Conservation (phyloP, 2,329 filamentous ascomycete genomes). For the Xylariaceae sp. region DNA sequence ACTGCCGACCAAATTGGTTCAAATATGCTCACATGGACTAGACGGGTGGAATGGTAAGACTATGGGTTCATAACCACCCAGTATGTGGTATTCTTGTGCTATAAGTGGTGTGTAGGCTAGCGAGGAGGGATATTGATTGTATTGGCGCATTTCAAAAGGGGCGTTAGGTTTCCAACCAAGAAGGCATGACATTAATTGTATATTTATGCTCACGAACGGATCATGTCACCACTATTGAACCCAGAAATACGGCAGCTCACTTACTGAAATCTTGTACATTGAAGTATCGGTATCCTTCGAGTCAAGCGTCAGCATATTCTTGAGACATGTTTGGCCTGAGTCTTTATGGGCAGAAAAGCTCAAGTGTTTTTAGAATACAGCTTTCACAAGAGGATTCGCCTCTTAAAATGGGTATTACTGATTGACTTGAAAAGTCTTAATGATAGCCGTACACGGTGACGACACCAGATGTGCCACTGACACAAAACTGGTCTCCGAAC, state of each 20-base stretch:
- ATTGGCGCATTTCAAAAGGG: slow-evolving; percentile 21
- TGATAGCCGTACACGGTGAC: slow-evolving; percentile 58
- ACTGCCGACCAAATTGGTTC: slow-evolving; percentile 96
- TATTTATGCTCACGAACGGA: slow-evolving; percentile 15
- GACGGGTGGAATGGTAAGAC: slow-evolving; percentile 17
- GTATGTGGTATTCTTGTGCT: slow-evolving; percentile 22
- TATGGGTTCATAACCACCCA: slow-evolving; percentile 15
- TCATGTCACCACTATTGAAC: slow-evolving; percentile 14
- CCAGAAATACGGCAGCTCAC: slow-evolving; percentile 1
- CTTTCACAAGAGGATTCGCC: too few relatives aligned
- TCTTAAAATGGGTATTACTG: too few relatives aligned
- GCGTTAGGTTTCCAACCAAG: slow-evolving; percentile 13
- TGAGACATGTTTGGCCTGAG: neutral
- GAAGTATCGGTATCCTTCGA: slow-evolving; percentile 1
- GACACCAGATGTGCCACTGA: slow-evolving; percentile 60
- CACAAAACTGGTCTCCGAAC: slow-evolving; percentile 62
- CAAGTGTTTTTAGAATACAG: too few relatives aligned
- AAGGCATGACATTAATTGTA: slow-evolving; percentile 20
- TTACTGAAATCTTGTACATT: neutral
- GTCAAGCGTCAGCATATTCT: neutral
- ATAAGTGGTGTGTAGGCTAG: slow-evolving; percentile 7
- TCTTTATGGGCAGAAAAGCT: too few relatives aligned
- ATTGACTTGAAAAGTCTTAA: too few relatives aligned
- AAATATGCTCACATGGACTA: slow-evolving; percentile 83
- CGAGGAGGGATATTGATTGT: slow-evolving; percentile 8